Conservation (phyloP, 768 basidiomycete species). For the Ramaria rubella region DNA sequence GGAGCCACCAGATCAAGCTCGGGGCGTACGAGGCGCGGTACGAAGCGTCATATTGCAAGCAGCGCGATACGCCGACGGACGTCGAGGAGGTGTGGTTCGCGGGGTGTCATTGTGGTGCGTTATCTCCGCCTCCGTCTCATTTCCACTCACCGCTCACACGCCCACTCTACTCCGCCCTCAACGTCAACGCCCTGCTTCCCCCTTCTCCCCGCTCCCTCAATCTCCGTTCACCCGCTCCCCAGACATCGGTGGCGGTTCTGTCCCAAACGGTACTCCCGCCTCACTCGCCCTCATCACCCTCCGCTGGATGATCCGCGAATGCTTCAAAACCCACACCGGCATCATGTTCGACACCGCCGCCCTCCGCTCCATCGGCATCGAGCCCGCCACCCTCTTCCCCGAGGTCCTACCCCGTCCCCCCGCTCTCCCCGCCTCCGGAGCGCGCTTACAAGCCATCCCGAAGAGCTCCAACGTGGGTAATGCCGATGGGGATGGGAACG, state of each 20-base stretch:
- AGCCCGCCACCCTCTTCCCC: slow-evolving; percentile 24
- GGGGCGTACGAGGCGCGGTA: not conserved
- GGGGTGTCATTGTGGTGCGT: slow-evolving; percentile 63
- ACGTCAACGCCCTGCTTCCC: not conserved
- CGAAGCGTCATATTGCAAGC: not conserved
- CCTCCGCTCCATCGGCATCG: slow-evolving; percentile 27
- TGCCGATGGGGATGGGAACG: too few relatives aligned
- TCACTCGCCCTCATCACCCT: slow-evolving; percentile 65
- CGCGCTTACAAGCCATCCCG: too few relatives aligned
- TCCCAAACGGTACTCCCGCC: slow-evolving; percentile 47
- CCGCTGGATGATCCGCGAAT: slow-evolving; percentile 51
- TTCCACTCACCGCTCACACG: not conserved
- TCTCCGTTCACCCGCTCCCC: not conserved
- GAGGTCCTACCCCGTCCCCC: slow-evolving; percentile 17
- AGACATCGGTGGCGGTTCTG: slow-evolving; percentile 76
- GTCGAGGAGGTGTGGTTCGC: slow-evolving; percentile 79
- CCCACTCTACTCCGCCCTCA: not conserved
- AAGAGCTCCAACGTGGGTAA: too few relatives aligned
- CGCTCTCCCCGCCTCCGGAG: slow-evolving; percentile 13
- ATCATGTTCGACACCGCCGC: slow-evolving; percentile 30
- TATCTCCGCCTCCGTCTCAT: not conserved
- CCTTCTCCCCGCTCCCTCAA: not conserved
- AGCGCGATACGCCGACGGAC: slow-evolving; percentile 36
- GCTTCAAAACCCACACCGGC: slow-evolving; percentile 40
- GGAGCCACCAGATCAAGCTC: slow-evolving; percentile 29